phyloP scores from a whole-genome alignment of 306 rosid species.

The Sicyos edulis region DNA sequence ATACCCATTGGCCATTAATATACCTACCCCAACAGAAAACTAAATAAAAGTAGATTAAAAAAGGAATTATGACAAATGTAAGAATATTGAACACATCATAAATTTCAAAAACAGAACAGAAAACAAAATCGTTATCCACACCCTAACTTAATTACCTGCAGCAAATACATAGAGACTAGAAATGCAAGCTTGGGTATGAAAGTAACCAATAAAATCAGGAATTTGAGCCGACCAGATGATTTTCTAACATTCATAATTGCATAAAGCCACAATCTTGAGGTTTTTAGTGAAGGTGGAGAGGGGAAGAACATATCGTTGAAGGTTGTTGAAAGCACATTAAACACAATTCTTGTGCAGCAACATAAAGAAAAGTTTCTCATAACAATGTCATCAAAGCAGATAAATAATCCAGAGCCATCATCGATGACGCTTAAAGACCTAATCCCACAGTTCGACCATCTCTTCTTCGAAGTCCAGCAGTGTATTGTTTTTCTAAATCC shows the following conservation, averaged over 20 bases:
- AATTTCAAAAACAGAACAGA: not conserved
- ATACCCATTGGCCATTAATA: too few relatives aligned
- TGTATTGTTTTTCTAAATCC: slow-evolving; percentile 94
- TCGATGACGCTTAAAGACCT: slow-evolving; percentile 51
- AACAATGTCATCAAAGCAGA: slow-evolving; percentile 7
- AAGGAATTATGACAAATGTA: too few relatives aligned
- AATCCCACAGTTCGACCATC: slow-evolving; percentile 99
- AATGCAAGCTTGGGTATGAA: not conserved
- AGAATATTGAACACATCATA: not conserved
- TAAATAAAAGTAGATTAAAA: too few relatives aligned
- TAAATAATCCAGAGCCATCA: not conserved
- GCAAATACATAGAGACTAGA: not conserved
- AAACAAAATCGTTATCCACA: too few relatives aligned
- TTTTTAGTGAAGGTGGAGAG: not conserved
- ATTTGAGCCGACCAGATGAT: not conserved
- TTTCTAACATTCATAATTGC: slow-evolving; percentile 10
- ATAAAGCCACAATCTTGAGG: slow-evolving; percentile 2
- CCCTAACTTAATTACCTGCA: too few relatives aligned
- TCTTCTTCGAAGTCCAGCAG: slow-evolving; percentile 90
- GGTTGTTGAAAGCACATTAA: slow-evolving; percentile 9
- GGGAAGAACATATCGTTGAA: not conserved
- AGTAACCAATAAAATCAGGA: not conserved
- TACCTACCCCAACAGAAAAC: too few relatives aligned
- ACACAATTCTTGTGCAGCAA: slow-evolving; percentile 18
- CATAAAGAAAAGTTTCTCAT: slow-evolving; percentile 1